Evolutionary conservation across 495 filamentous ascomycete species (phyloP).

Genomic region (Entonaema liquescens): DNA sequence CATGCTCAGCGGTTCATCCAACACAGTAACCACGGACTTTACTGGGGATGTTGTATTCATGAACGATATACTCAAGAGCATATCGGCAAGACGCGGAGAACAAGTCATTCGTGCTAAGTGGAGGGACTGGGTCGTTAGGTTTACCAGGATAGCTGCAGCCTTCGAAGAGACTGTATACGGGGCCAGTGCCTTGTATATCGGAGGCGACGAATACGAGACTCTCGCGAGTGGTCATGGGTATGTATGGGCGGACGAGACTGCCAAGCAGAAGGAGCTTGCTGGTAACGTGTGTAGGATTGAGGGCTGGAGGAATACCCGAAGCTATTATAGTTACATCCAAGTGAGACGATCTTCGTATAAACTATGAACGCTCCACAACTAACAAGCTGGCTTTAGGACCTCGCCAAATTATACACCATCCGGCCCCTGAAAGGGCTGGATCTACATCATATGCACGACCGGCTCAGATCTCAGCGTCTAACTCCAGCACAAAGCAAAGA

Average conservation of each 20-base stretch:
- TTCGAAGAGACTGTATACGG: slow-evolving; percentile 97
- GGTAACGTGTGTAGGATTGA: slow-evolving; percentile 92
- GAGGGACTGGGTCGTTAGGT: slow-evolving; percentile 88
- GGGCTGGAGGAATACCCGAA: slow-evolving; percentile 93
- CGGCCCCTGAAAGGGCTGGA: slow-evolving; percentile 85
- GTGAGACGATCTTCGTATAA: slow-evolving; percentile 51
- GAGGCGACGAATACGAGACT: slow-evolving; percentile 74
- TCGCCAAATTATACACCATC: slow-evolving; percentile 67
- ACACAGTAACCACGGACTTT: slow-evolving; percentile 62
- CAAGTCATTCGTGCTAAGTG: slow-evolving; percentile 89
- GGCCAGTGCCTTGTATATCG: slow-evolving; percentile 87
- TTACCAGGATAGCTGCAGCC: slow-evolving; percentile 88
- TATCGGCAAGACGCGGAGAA: slow-evolving; percentile 86
- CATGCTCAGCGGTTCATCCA: slow-evolving; percentile 54
- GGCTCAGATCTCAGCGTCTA: slow-evolving; percentile 80
- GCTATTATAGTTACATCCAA: slow-evolving; percentile 94
- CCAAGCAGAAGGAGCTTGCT: slow-evolving; percentile 84
- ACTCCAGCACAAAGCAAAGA: slow-evolving; percentile 73
- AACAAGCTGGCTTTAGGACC: slow-evolving; percentile 58
- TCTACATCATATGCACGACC: slow-evolving; percentile 90
- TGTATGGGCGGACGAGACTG: slow-evolving; percentile 85
- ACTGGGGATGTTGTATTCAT: slow-evolving; percentile 93
- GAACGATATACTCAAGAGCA: slow-evolving; percentile 81
- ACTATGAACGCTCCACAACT: background rate
- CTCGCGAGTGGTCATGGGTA: slow-evolving; percentile 83